Evolutionary conservation across 306 rosid genomes (phyloP).

Genomic region (Neltuma alba): DNA sequence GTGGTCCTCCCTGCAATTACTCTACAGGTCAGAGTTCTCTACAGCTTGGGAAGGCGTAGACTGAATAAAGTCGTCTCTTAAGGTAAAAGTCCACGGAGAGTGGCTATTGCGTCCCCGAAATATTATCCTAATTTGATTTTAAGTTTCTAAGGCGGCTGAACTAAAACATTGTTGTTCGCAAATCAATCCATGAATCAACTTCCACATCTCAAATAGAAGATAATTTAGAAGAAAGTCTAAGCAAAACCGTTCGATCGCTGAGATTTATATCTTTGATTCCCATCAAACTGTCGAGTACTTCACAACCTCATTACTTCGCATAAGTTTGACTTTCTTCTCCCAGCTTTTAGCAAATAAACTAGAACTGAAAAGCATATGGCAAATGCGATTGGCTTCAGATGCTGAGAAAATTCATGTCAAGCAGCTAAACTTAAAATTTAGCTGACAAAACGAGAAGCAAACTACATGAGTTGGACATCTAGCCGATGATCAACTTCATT

Average conservation of each 20-base stretch:
- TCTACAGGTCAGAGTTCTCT: slow-evolving; percentile 3
- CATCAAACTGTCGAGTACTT: slow-evolving; percentile 24
- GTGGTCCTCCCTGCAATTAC: slow-evolving; percentile 50
- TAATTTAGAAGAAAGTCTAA: background rate
- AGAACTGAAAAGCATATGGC: slow-evolving; percentile 7
- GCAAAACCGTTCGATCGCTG: background rate
- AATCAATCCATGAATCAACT: slow-evolving; percentile 38
- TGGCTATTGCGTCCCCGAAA: background rate
- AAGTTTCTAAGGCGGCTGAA: background rate
- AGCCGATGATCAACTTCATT: background rate
- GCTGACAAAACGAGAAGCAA: slow-evolving; percentile 15
- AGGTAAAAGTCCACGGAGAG: background rate
- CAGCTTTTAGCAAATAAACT: background rate
- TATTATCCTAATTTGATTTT: background rate
- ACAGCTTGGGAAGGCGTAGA: background rate
- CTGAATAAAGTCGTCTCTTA: background rate
- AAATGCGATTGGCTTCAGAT: slow-evolving; percentile 27
- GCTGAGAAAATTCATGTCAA: slow-evolving; percentile 10
- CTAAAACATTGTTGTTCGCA: background rate
- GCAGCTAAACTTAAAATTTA: slow-evolving; percentile 37
- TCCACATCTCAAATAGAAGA: background rate
- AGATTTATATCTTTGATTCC: slow-evolving; percentile 13
- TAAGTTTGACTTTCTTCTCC: slow-evolving; percentile 3
- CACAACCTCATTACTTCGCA: slow-evolving; percentile 7
- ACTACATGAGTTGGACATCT: background rate